Evolutionary conservation across 2,329 filamentous ascomycete species (phyloP).

Genomic region (Aspergillus sp.): DNA sequence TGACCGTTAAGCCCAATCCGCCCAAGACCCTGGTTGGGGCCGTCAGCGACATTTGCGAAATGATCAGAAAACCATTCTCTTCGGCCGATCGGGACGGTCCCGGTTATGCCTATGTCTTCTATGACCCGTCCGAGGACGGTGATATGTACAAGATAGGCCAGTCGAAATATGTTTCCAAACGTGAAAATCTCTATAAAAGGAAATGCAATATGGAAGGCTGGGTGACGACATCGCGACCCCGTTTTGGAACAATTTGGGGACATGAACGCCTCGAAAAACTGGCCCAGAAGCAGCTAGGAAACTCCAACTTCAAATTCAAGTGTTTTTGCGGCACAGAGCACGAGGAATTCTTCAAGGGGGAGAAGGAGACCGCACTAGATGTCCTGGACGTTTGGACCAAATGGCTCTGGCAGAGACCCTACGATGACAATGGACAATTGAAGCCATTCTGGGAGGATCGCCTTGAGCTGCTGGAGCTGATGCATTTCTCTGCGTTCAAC

Average conservation of each 20-base stretch:
- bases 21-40: no score
- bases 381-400: constrained; percentile 11
- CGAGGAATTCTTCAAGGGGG: constrained; percentile 9
- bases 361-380: constrained; percentile 4
- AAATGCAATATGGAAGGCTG: constrained; percentile 7
- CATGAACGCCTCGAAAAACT: constrained; percentile 13
- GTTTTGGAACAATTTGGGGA: constrained; percentile 2
- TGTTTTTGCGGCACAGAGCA: constrained; percentile 8
- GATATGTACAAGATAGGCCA: constrained; percentile 13
- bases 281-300: constrained; percentile 9
- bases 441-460: constrained; percentile 14
- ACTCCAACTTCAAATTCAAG: constrained; percentile 4
- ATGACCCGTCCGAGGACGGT: constrained; percentile 6
- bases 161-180: constrained; percentile 6
- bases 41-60: no score
- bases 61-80: neutral
- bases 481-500: neutral
- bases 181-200: constrained; percentile 6
- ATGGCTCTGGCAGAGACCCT: constrained; percentile 12
- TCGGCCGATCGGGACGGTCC: neutral
- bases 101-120: constrained; percentile 10
- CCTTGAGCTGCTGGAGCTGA: constrained; percentile 3
- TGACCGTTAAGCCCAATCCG: no score
- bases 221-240: neutral
- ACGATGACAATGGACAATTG: constrained; percentile 5